Base-by-base conservation (phyloP, 192 early-diverging fungal genomes). In the Coemansia sp. region DNA sequence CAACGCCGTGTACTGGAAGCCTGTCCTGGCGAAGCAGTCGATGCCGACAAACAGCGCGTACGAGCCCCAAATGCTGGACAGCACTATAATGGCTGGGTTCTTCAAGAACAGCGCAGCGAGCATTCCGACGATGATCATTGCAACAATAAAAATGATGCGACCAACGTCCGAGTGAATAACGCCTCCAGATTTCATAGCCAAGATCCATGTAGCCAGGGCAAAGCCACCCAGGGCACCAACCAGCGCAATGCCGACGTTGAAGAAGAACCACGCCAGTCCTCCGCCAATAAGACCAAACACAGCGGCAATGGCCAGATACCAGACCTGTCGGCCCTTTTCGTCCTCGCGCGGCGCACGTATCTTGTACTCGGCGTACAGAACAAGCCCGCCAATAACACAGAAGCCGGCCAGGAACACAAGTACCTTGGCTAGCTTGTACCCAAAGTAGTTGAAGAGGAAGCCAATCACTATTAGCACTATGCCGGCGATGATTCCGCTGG, bases 211-310 rank as follows among this genome's bases (percentile, higher is more conserved):
- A 3, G 93, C 88, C 29, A 91, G 69, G 31, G 86, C 68, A 75
- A 90, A 94, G 65, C 95, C 95, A 40, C 88, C 85, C 49, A 92
- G 73, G 22, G 85, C 93, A 54, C 93, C 95, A 16, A 94, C 69
- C 16, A 91, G 71, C 60, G 89, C 87, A 34, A 94, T 75, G 25
- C 89, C 93, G 2, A 95, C 71, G 54, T 84, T 84, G 80, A 85
- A 87, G 61, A 90, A 83, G 69, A 88, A 93, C 31, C 87, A 49
- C 16, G 90, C 69, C 2, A 93, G 57, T 10, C 63, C 64, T 56
- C 93, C 95, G 45, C 84, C 84, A 10, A 94, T 14, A 7, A 92
- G 56, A 42, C 92, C 95, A 4, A 83, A 67, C 7, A 85, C 83
- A 14, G 88, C 78, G 7, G 85, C 76, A 6, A 89, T 86, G 17